Base-by-base conservation (phyloP, 2,329 filamentous ascomycete species). In the Akanthomyces lecanii region DNA sequence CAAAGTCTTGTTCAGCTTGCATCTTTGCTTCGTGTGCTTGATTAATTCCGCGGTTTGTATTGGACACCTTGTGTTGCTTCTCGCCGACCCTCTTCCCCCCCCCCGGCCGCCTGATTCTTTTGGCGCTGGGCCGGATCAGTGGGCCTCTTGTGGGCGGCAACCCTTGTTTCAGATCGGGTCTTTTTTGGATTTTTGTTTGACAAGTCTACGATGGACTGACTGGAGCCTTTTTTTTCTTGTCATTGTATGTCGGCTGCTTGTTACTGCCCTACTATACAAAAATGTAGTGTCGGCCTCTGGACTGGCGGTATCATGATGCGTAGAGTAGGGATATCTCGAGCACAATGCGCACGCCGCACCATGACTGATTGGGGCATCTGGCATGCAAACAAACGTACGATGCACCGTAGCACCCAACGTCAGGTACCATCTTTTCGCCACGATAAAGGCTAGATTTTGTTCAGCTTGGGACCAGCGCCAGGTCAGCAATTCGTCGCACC, bases 121-220 rank as follows among this genome's bases (percentile, higher is more conserved):
- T 51, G 57, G 57, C 57, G 47, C 36, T 44, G 57, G 47, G 57
- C 47, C 25, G 38, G 25, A 60, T 52, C 57, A 52, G 57, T 59
- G 56, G 56, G 33, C 56, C 21, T 38, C 30, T 33, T 51, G 57
- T 45, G 47, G 57, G 57, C 57, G 57, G 47, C 45, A 52, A 60
- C 38, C 47, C 45, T 60, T 60, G 57, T 60, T 60, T 60, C 57
- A 60, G 57, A 60, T 60, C 57, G 57, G 47, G 47, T 21, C 57
- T 60, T 51, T 57, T 18, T 57, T 47, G 7, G 33, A 12, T 11
- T 38, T 38, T 38, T 60, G 54, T 33, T 47, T 47, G 48, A 52
- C 47, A 33, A 60, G 57, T 59, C 51, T 23, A 30, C 48, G 55
- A 58, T 58, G 55, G 44, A 42, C 11, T 21, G 1, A 21, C 21